These are phyloP conservation scores for Epichloe scottii DNA, from an alignment of 2,329 filamentous ascomycete species.

Conservation along the genomic window DNA sequence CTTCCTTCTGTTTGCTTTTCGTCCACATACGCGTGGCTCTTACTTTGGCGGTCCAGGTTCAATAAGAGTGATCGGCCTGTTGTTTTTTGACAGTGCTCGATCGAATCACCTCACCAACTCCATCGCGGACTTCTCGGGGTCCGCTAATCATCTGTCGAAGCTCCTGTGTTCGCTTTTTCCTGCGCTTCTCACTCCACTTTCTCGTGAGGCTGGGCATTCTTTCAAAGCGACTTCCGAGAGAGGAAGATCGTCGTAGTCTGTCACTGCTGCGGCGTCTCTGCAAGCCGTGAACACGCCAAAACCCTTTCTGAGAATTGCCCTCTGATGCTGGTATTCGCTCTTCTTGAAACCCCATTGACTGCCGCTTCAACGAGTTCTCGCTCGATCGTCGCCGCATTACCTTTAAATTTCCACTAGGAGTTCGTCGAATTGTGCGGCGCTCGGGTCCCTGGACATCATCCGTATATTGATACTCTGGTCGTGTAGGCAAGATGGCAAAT, in stretches of 20 bases:
- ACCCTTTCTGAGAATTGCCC: constrained; percentile 12
- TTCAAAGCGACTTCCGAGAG: constrained; percentile 36
- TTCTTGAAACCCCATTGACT: constrained; percentile 11
- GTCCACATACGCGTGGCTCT: background rate
- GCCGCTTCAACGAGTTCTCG: constrained; percentile 25
- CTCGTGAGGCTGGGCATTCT: constrained; percentile 41
- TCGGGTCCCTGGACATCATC: constrained; percentile 29
- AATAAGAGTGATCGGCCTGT: background rate
- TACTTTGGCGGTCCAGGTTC: background rate
- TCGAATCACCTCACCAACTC: constrained; percentile 43
- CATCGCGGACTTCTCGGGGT: constrained; percentile 45
- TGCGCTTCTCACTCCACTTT: constrained; percentile 43
- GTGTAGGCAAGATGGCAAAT: constrained; percentile 46
- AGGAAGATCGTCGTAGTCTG: constrained; percentile 21
- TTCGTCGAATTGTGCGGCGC: constrained; percentile 45
- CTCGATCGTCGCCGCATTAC: constrained; percentile 44
- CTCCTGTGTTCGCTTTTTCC: constrained; percentile 46
- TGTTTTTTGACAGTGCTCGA: constrained; percentile 16
- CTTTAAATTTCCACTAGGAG: constrained; percentile 45
- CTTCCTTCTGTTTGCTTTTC: too few relatives aligned
- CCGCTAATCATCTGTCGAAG: constrained; percentile 48
- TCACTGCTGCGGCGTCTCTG: constrained; percentile 14
- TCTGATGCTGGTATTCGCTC: constrained; percentile 24
- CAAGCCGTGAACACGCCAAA: constrained; percentile 21
- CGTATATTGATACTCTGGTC: constrained; percentile 23